Base-by-base conservation (phyloP, 2,329 filamentous ascomycete genomes). In the Aureobasidium sp. region DNA sequence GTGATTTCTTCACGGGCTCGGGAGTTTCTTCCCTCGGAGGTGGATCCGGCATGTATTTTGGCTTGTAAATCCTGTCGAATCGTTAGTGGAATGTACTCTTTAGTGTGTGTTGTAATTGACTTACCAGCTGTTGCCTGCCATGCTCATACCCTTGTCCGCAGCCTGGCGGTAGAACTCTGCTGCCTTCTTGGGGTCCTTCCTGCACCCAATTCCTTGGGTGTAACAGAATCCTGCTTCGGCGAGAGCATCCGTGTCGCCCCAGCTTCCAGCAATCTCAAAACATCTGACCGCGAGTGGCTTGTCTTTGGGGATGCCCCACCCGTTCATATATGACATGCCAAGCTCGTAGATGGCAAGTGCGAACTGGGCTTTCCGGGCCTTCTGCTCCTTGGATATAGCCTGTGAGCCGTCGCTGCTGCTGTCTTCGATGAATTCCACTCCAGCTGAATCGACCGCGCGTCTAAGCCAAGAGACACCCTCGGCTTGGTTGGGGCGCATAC, bases 71-170 rank as follows among this genome's bases (percentile, higher is more conserved):
- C 92, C 91, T 96, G 50, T 46, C 13, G 58, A 17, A 40, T 54
- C 15, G 60, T 62, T 23, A 65, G 61, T 47, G 63, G 38, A 63
- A 64, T 60, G 38, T 64, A 64, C 46, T 23, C 62, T 61, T 35
- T 40, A 43, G 42, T 29, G 50, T 38, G 13, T 11, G 27, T 4
- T 27, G 5, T 35, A 27, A 43, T 11, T 43, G 62, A 82, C 89
- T 71, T 80, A 96, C 93, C 94, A 99, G 79, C 91, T 96, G 73
- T 97, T 97, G 60, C 94, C 94, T 60, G 96, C 88, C 91, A 97
- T 97, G 74, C 85, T 95, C 80, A 96, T 92, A 7, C 94, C 94
- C 75, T 94, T 94, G 25, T 87, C 85, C 72, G 96, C 94, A 6
- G 94, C 94, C 78, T 87, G 81, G 23, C 94, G 86, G 73, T 97